A percentile compares a stretch with the other conserved stretches of the same genome.
Evolutionary conservation across 306 rosid species (phyloP).

Genomic region (Malus fusca): DNA sequence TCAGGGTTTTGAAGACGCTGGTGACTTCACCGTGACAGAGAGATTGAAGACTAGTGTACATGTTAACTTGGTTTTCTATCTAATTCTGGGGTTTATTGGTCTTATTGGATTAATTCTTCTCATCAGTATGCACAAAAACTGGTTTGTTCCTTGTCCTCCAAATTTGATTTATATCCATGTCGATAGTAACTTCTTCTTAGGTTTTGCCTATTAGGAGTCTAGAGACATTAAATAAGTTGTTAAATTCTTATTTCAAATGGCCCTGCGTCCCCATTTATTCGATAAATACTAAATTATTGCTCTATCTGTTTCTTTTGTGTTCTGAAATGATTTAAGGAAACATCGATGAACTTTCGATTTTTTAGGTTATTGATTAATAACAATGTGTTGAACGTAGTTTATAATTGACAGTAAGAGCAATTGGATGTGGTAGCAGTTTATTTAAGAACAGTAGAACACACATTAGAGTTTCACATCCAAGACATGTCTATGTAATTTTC

Average conservation of each 20-base stretch:
- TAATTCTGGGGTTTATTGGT: constrained; percentile 73
- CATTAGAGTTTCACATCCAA: neutral
- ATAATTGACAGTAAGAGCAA: neutral
- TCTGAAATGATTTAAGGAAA: neutral
- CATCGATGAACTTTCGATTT: neutral
- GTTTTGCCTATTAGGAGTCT: neutral
- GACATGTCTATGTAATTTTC: neutral
- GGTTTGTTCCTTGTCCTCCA: constrained; percentile 48
- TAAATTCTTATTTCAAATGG: neutral
- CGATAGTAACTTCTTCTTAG: constrained; percentile 16
- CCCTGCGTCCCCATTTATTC: neutral
- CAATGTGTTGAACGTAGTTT: neutral
- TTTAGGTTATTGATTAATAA: neutral
- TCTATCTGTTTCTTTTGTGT: neutral
- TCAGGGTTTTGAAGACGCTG: constrained; percentile 99
- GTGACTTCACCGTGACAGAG: constrained; percentile 79
- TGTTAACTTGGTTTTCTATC: constrained; percentile 78
- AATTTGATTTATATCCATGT: constrained; percentile 8
- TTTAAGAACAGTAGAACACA: neutral
- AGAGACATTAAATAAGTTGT: neutral
- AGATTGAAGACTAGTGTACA: constrained; percentile 93
- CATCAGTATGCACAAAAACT: constrained; percentile 43
- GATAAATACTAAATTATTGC: neutral
- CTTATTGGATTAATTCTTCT: constrained; percentile 71
- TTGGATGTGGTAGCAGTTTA: neutral